Conservation (phyloP, 2,329 filamentous ascomycete genomes). For the Fusarium incarnatum region DNA sequence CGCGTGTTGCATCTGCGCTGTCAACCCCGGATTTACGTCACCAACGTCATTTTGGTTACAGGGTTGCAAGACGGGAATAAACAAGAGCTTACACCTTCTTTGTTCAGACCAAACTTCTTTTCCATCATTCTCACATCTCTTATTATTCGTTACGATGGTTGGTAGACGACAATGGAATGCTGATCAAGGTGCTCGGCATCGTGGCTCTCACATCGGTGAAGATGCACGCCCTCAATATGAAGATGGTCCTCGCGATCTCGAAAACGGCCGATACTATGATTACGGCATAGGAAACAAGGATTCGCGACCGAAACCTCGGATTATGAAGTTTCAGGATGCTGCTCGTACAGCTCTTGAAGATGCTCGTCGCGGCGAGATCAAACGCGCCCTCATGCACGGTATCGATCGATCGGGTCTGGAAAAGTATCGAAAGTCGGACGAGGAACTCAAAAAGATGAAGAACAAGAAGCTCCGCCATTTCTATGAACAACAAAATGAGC, state of each 20-base stretch:
- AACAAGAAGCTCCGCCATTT: slow-evolving; percentile 48
- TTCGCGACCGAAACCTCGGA: slow-evolving; percentile 31
- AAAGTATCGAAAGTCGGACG: slow-evolving; percentile 47
- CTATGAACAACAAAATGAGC: slow-evolving; percentile 49
- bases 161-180: slow-evolving; percentile 36
- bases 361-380: slow-evolving; percentile 48
- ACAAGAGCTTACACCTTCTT: slow-evolving; percentile 15
- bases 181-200: slow-evolving; percentile 14
- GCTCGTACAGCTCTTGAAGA: slow-evolving; percentile 49
- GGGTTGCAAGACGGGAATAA: slow-evolving; percentile 16
- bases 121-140: background rate
- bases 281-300: background rate
- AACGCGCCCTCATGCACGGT: slow-evolving; percentile 47
- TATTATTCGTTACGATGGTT: slow-evolving; percentile 27
- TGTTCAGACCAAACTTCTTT: background rate
- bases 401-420: slow-evolving; percentile 48
- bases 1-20: slow-evolving; percentile 13
- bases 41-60: slow-evolving; percentile 31
- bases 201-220: slow-evolving; percentile 18
- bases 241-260: slow-evolving; percentile 40
- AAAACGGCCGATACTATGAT: slow-evolving; percentile 27
- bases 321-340: slow-evolving; percentile 56
- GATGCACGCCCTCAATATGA: slow-evolving; percentile 14
- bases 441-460: slow-evolving; percentile 45
- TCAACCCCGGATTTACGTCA: slow-evolving; percentile 35